Base-by-base conservation (phyloP, 768 basidiomycete species). In the Amanita fuliginea region DNA sequence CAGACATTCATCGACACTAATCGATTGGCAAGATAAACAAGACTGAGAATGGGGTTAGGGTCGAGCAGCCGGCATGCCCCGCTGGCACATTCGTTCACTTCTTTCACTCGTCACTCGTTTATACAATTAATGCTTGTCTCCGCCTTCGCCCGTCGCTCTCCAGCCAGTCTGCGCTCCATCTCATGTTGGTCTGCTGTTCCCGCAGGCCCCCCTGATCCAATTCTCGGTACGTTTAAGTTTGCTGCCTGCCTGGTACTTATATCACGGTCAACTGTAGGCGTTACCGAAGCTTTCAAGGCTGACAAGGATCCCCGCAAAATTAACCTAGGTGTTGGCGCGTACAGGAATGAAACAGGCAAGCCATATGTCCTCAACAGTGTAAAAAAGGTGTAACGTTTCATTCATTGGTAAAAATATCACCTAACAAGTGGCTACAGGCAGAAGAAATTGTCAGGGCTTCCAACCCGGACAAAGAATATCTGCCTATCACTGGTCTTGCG, bases 241-340 rank as follows among this genome's bases (percentile, higher is more conserved):
- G 35, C 34, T 39, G 40, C 47, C 46, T 16, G 35, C 47, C 46
- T 16, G 35, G 39, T 34, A 21, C 28, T 42, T 28, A 46, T 30
- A 16, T 4, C 16, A 40, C 30, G 35, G 43, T 51, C 46, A 45
- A 43, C 39, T 49, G n/a, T 57, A 89, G 86, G 89, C 54, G 77
- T 99, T 43, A 86, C 88, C 24, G 95, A 97, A 62, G 91, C 92
- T 24, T 99, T 93, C 80, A 96, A 94, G 72, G 90, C 91, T 39
- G 92, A 97, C 78, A 83, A 80, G 59, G 81, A 87, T 64, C 73
- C 87, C 14, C 81, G 83, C 56, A 98, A 98, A 67, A 95, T 99
- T 62, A 99, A 98, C 70, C 76, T 99, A 51, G 96, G 96, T 61
- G 96, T 97, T 56, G 96, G 96, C 59, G 89, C 91, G 40, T 97